Evolutionary conservation across 148 eudicot species (phyloP), one percentile per base, ranked within the genome.

Genomic region (Nyssa sinensis): DNA sequence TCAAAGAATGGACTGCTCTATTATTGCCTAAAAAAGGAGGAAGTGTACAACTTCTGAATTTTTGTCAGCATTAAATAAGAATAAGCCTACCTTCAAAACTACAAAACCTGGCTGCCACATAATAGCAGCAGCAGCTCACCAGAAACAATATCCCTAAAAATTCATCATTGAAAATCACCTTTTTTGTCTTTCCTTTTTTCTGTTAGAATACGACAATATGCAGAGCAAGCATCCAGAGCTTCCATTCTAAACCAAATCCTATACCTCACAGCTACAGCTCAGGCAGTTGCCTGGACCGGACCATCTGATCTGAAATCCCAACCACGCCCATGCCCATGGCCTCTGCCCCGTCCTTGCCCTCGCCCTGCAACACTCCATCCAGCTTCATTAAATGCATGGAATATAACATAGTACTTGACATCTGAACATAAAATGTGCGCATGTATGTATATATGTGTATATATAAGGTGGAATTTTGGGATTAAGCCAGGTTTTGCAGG

Each of bases 291-390:
- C 51, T 55, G 77, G 25, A 62, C 41, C n/a, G 64, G 71, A 12
- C 66, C 71, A 58, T 79, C 67, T 62, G 82, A 74, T 69, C 74
- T 79, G 74, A 77, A 77, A 21, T 77, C 80, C 39, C 41, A 13
- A 62, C 72, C 51, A 39, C 75, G 80, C 14, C 84, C n/a, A n/a
- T n/a, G n/a, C n/a, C n/a, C 84, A 60, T 79, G 71, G 7, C 79
- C 79, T 59, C 79, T 78, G 24, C 80, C 81, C 71, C 89, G 66
- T 62, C 85, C 85, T 41, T 81, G 65, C 13, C 87, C 89, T 49
- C 82, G 84, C 4, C 86, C 88, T 77, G 74, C 37, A 64, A 73
- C 23, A 23, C 21, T 2, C 34, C 23, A 69, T 62, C 12, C 5
- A 37, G 24, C 2, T 25, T 28, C 23, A 34, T 28, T 41, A 35